Evolutionary conservation across 371 early-diverging fungal genomes (phyloP), one percentile per base, ranked within the genome.

Genomic region (Mucor velutinosus): DNA sequence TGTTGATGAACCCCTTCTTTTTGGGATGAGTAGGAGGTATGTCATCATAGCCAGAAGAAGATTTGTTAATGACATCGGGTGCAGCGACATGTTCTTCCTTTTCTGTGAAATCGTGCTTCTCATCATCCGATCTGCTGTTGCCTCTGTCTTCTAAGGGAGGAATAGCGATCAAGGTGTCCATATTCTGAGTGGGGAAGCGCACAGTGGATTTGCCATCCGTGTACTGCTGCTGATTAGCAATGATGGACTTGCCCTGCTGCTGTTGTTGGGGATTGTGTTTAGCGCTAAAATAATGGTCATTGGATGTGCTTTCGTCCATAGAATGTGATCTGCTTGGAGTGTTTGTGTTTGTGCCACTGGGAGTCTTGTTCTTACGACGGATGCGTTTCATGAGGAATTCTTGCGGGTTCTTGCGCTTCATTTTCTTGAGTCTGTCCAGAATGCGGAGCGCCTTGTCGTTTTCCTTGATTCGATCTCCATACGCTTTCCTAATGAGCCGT

Each of bases 391-490:
- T 45, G 4, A 76, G 62, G 27, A 76, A 73, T 29, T 76, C 76
- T 57, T 76, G 76, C 8, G 73, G 70, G 25, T 70, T 73, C 37
- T 73, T 72, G n/a, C 60, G 60, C 41, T 76, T 76, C 30, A 65
- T 62, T 23, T 72, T 66, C 25, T 72, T 72, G 4, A 76, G 43
- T 49, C 68, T 45, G 30, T 76, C 76, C 45, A 76, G 62, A 1
- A 73, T 63, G 10, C 67, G 56, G 12, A 78, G 65, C 11, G 73
- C 78, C 15, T 65, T 67, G 43, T 78, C 78, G 57, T 83, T 85
- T 23, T 77, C 78, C 55, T 78, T 76, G 47, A 86, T 73, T 15
- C 74, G 64, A 60, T 79, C 75, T 14, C 69, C 72, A 32, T 79
- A 76, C 15, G 77, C 79, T 65, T 76, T 76, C 63, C 77, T 79